Evolutionary conservation across 805 yeast genomes (phyloP).

Genomic region (Teunomyces tritomae): DNA sequence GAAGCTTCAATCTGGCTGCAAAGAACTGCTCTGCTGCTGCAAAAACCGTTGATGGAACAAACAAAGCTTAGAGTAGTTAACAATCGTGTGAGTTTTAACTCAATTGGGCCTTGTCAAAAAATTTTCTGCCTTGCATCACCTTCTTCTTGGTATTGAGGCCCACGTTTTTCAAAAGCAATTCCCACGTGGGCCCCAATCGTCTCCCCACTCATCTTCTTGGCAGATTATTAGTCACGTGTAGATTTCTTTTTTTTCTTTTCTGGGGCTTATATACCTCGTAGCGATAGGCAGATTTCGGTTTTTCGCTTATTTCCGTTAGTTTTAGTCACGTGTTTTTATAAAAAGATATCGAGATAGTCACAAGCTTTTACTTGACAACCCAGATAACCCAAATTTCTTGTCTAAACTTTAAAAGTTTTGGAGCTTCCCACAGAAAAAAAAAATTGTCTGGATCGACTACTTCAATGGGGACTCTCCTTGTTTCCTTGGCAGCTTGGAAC

Average conservation of each 20-base stretch:
- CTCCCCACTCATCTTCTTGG: not conserved
- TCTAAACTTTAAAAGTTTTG: too few species aligned
- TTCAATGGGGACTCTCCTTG: too few species aligned
- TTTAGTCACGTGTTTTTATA: too few species aligned
- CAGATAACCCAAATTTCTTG: too few species aligned
- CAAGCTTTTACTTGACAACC: too few species aligned
- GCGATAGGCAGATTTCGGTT: not conserved
- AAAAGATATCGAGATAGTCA: too few species aligned
- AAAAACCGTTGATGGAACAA: not conserved
- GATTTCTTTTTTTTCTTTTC: not conserved
- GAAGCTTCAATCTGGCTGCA: conserved; percentile 1
- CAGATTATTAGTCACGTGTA: not conserved
- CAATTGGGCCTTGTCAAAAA: conserved; percentile 4
- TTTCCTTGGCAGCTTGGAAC: too few species aligned
- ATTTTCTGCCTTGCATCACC: conserved; percentile 1
- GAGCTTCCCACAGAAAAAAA: too few species aligned
- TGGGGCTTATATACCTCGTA: not conserved
- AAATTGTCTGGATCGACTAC: too few species aligned
- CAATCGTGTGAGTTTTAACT: conserved; percentile 5
- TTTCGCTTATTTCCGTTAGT: not conserved
- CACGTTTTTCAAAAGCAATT: conserved; percentile 2
- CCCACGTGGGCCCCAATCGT: conserved; percentile 10
- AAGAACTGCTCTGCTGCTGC: conserved; percentile 1
- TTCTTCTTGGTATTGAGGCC: not conserved
- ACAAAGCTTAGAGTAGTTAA: not conserved